These are phyloP conservation scores for Chrysanthemum makinoi DNA, from an alignment of 129 eudicot genomes.

Conservation along the genomic window DNA sequence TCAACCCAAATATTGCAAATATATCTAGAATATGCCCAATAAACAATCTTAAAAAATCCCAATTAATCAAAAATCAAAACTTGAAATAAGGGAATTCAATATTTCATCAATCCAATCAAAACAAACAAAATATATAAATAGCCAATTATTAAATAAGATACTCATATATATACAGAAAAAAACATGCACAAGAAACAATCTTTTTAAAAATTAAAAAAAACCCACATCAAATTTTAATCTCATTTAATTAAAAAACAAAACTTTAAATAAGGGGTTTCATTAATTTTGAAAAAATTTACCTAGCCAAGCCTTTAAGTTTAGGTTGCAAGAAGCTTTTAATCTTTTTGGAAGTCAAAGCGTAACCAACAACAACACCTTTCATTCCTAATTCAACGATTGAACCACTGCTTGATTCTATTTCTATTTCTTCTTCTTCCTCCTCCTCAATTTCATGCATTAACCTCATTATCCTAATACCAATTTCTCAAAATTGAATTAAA, in stretches of 20 bases:
- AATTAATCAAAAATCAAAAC: no score
- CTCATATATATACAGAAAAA: background rate
- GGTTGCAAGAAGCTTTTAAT: conserved; percentile 92
- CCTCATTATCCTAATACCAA: conserved; percentile 37
- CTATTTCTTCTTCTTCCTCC: conserved; percentile 15
- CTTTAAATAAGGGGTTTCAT: background rate
- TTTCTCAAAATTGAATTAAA: conserved; percentile 10
- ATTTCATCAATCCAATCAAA: background rate
- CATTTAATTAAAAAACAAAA: background rate
- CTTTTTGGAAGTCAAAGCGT: conserved; percentile 91
- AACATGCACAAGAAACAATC: background rate
- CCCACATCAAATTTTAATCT: background rate
- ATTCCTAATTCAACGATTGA: conserved; percentile 41
- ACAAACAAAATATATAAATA: background rate
- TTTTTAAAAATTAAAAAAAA: no score
- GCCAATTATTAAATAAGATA: no score
- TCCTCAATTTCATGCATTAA: conserved; percentile 49
- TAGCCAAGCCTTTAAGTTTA: conserved; percentile 80
- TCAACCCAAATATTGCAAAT: background rate
- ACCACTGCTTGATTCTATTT: conserved; percentile 32
- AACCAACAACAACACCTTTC: conserved; percentile 80
- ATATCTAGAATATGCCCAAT: no score
- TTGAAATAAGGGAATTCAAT: background rate
- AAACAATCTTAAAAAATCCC: background rate
- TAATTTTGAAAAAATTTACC: conserved; percentile 35